Percentiles rank a stretch among this genome's conserved stretches.
These are phyloP conservation scores for Massariosphaeria phaeospora DNA, from an alignment of 495 filamentous ascomycete species.

Conservation along the genomic window DNA sequence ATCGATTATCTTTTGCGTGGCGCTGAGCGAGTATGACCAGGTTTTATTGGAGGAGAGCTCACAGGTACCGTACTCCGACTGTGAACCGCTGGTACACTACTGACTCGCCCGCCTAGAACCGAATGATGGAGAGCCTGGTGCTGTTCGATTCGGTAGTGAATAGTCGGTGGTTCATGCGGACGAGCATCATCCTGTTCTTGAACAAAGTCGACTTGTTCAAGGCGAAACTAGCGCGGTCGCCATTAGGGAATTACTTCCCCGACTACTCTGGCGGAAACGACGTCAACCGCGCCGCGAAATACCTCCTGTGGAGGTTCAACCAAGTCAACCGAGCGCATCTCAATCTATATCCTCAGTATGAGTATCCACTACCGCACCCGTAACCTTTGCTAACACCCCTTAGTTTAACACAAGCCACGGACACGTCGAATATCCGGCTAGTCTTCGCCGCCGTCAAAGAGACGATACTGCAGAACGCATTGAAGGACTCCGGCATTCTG, in stretches of 20 bases:
- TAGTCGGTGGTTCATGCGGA: slow-evolving; percentile 97
- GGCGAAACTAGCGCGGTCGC: slow-evolving; percentile 81
- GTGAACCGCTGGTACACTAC: background rate
- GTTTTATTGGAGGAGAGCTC: slow-evolving; percentile 94
- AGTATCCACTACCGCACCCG: background rate
- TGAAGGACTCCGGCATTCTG: slow-evolving; percentile 96
- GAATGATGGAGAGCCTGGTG: slow-evolving; percentile 96
- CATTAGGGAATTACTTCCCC: slow-evolving; percentile 89
- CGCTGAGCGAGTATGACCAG: slow-evolving; percentile 97
- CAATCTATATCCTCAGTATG: slow-evolving; percentile 96
- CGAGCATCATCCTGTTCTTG: slow-evolving; percentile 95
- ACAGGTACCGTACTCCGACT: slow-evolving; percentile 56
- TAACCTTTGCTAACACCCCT: background rate
- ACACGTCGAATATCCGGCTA: slow-evolving; percentile 94
- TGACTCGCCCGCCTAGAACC: slow-evolving; percentile 58
- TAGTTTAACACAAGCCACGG: slow-evolving; percentile 96
- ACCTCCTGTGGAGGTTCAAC: slow-evolving; percentile 96
- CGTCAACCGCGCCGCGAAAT: slow-evolving; percentile 95
- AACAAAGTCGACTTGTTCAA: slow-evolving; percentile 99
- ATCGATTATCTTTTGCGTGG: slow-evolving; percentile 99
- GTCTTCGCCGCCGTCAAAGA: slow-evolving; percentile 99
- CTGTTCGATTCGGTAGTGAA: slow-evolving; percentile 99
- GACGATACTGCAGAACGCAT: slow-evolving; percentile 94
- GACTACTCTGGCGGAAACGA: slow-evolving; percentile 97
- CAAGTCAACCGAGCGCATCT: slow-evolving; percentile 96